Conservation (phyloP, 2,329 filamentous ascomycete genomes). For the Cordyceps farinosa region DNA sequence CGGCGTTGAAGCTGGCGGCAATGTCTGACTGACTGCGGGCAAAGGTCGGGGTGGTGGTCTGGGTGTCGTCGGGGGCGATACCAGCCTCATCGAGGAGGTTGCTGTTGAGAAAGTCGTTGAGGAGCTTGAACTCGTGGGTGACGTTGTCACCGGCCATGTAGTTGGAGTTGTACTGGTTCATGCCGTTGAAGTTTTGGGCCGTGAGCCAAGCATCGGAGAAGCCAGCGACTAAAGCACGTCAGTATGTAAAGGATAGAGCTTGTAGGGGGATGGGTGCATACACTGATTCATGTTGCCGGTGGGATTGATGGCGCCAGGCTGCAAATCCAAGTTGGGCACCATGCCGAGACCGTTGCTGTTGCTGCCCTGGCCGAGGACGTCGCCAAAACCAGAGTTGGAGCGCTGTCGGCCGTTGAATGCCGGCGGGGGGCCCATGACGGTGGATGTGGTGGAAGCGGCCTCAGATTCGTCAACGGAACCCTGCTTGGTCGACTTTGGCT, state of each 20-base stretch:
- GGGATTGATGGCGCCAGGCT: constrained; percentile 35
- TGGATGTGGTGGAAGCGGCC: constrained; percentile 48
- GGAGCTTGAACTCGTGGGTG: constrained; percentile 91
- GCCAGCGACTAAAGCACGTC: constrained; percentile 58
- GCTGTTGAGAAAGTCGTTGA: constrained; percentile 94
- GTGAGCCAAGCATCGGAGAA: constrained; percentile 80
- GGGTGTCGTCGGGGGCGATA: constrained; percentile 61
- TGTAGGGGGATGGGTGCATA: constrained; percentile 47
- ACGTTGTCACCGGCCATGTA: constrained; percentile 94
- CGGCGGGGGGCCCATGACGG: constrained; percentile 52
- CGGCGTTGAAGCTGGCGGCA: constrained; percentile 23
- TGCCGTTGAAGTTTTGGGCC: constrained; percentile 83
- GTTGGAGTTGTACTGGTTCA: constrained; percentile 88
- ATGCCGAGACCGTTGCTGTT: constrained; percentile 29
- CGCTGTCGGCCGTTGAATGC: constrained; percentile 36
- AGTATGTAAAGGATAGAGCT: background rate
- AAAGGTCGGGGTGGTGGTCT: constrained; percentile 2
- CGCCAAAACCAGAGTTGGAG: constrained; percentile 26
- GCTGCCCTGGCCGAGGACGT: constrained; percentile 28
- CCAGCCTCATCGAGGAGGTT: constrained; percentile 83
- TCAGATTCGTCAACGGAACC: constrained; percentile 60
- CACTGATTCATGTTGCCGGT: constrained; percentile 64
- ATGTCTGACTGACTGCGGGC: constrained; percentile 27
- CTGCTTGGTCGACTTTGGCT: constrained; percentile 64
- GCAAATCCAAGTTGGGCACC: constrained; percentile 41